phyloP scores from a whole-genome alignment of 2,329 filamentous ascomycete species.

The Malbranchea cinnamomea region DNA sequence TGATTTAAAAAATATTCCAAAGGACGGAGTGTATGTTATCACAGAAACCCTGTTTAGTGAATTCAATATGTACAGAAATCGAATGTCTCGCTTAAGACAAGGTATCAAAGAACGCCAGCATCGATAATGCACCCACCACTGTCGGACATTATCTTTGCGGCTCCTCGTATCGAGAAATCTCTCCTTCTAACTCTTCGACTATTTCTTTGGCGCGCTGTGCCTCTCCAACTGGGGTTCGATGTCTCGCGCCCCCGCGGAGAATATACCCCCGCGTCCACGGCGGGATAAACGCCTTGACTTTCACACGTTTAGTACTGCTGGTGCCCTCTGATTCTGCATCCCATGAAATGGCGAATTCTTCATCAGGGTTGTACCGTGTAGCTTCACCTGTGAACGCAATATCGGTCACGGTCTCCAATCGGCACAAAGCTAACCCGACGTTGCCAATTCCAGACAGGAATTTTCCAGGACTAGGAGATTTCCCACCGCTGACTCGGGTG shows the following conservation, averaged over 20 bases:
- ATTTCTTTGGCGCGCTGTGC: conserved; percentile 21
- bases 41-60: too few species aligned
- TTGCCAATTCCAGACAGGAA: conserved; percentile 70
- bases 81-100: too few species aligned
- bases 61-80: conserved; percentile 1
- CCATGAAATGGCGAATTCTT: conserved; percentile 48
- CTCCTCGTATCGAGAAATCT: too few species aligned
- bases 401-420: conserved; percentile 82
- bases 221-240: conserved; percentile 17
- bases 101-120: too few species aligned
- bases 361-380: conserved; percentile 42
- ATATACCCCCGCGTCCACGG: conserved; percentile 48
- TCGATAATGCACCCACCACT: too few species aligned
- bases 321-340: conserved; percentile 28
- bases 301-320: conserved; percentile 30
- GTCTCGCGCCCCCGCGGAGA: conserved; percentile 23
- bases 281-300: conserved; percentile 69
- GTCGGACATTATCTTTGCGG: too few species aligned
- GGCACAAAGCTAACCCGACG: conserved; percentile 71
- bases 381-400: conserved; percentile 54
- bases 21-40: too few species aligned
- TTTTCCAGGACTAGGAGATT: conserved; percentile 60
- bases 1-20: neutral
- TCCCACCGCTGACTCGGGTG: conserved; percentile 33
- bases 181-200: conserved; percentile 18